Evolutionary conservation across 169 alveolate genomes (phyloP).

Genomic region (Babesia gibsoni): DNA sequence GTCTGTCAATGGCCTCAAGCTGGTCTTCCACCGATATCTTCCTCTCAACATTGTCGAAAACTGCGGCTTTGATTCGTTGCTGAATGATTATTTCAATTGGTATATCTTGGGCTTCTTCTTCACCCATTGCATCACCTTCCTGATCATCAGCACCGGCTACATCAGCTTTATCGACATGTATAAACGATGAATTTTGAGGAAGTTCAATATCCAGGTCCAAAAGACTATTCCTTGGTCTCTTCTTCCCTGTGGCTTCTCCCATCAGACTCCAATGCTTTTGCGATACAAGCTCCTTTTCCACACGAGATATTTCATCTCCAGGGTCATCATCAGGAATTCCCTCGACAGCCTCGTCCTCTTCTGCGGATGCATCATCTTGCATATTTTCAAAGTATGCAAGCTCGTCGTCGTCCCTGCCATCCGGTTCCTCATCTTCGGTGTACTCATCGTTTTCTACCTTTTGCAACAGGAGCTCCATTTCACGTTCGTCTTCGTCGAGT

Average conservation of each 20-base stretch:
- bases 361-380: neutral
- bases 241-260: conserved; percentile 78
- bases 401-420: conserved; percentile 35
- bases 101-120: conserved; percentile 39
- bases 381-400: conserved; percentile 8
- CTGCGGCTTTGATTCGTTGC: conserved; percentile 71
- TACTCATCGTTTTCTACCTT: conserved; percentile 38
- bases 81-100: conserved; percentile 67
- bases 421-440: conserved; percentile 27
- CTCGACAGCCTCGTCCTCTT: conserved; percentile 17
- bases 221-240: conserved; percentile 80
- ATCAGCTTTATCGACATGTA: conserved; percentile 29
- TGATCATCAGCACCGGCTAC: conserved; percentile 33
- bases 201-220: conserved; percentile 74
- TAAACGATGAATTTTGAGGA: conserved; percentile 60
- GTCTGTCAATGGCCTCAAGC: conserved; percentile 26
- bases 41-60: conserved; percentile 77
- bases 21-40: conserved; percentile 60
- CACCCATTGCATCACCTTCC: conserved; percentile 18
- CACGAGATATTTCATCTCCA: conserved; percentile 50
- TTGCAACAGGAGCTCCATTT: conserved; percentile 54
- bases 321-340: no score
- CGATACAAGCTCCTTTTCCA: conserved; percentile 73
- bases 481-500: conserved; percentile 36
- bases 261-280: conserved; percentile 81